A percentile compares a stretch with the other conserved stretches of the same genome.
Conservation (phyloP, 2,329 filamentous ascomycete genomes). For the Neonectria coccinea region DNA sequence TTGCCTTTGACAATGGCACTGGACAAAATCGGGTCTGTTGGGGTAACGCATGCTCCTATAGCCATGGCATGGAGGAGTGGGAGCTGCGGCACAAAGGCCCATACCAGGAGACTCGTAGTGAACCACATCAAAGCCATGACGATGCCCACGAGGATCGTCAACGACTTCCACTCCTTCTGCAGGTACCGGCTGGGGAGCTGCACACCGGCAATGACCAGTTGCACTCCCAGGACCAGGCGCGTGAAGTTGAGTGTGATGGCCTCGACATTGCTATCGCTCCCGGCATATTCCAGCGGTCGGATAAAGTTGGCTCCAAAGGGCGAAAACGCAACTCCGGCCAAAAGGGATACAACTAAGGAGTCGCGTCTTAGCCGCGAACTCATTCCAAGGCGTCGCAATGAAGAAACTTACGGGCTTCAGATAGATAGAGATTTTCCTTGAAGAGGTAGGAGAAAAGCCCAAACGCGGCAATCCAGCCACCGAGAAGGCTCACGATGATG, state of each 20-base stretch:
- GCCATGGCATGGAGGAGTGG: slow-evolving; percentile 82
- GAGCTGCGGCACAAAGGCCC: slow-evolving; percentile 77
- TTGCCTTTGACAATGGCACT: slow-evolving; percentile 93
- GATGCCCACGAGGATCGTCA: slow-evolving; percentile 81
- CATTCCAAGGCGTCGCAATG: background rate
- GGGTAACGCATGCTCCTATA: slow-evolving; percentile 86
- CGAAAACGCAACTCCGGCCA: slow-evolving; percentile 84
- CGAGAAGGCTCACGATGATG: slow-evolving; percentile 81
- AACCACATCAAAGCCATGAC: slow-evolving; percentile 92
- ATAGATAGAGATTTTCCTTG: slow-evolving; percentile 91
- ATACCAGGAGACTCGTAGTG: slow-evolving; percentile 79
- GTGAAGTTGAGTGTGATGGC: slow-evolving; percentile 85
- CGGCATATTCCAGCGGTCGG: slow-evolving; percentile 79
- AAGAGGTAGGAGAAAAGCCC: slow-evolving; percentile 88
- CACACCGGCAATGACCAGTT: slow-evolving; percentile 87
- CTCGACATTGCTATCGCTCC: slow-evolving; percentile 68
- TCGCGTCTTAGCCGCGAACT: background rate
- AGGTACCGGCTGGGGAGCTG: slow-evolving; percentile 89
- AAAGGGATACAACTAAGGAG: slow-evolving; percentile 80
- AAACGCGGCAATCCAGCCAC: slow-evolving; percentile 89
- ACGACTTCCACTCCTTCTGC: slow-evolving; percentile 79
- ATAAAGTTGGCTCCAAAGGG: slow-evolving; percentile 82
- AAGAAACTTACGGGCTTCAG: slow-evolving; percentile 82
- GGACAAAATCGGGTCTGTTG: slow-evolving; percentile 88
- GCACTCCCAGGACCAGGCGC: slow-evolving; percentile 87